These are phyloP conservation scores for Micromonas pusilla DNA, from an alignment of 139 green algal genomes.

Conservation along the genomic window DNA sequence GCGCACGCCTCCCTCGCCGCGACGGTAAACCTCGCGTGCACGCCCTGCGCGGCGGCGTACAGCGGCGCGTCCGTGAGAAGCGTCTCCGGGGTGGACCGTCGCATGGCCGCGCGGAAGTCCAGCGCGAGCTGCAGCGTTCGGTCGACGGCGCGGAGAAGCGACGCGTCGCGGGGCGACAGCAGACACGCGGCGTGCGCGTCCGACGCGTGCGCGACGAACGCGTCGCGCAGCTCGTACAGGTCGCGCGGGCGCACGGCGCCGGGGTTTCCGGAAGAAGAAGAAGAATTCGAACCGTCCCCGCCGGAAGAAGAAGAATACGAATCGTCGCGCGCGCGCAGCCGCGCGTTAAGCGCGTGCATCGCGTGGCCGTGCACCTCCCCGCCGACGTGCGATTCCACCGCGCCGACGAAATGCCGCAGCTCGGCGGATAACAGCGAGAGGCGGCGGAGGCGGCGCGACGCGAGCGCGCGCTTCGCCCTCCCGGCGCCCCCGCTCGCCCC, in stretches of 20 bases:
- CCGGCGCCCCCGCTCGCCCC: background rate
- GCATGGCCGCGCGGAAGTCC: background rate
- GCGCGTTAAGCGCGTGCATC: background rate
- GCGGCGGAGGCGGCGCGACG: background rate
- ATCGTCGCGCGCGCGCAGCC: background rate
- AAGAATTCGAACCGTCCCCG: too few species aligned
- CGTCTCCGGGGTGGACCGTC: background rate
- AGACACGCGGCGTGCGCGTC: conserved; percentile 3
- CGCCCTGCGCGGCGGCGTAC: background rate
- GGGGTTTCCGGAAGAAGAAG: too few species aligned
- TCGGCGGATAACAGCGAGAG: background rate
- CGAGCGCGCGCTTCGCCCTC: background rate
- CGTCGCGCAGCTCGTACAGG: background rate
- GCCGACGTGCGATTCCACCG: background rate
- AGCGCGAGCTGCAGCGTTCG: background rate
- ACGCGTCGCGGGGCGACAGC: background rate
- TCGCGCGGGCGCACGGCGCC: background rate
- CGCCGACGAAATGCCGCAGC: background rate
- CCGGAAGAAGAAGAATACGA: too few species aligned
- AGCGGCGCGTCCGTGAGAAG: background rate
- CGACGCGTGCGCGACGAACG: background rate
- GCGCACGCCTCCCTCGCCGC: background rate
- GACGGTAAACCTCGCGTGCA: conserved; percentile 1
- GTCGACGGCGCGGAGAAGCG: background rate
- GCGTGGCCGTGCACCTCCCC: conserved; percentile 1